Conservation (phyloP, 2,329 filamentous ascomycete genomes). For the Diaporthe nobilis region DNA sequence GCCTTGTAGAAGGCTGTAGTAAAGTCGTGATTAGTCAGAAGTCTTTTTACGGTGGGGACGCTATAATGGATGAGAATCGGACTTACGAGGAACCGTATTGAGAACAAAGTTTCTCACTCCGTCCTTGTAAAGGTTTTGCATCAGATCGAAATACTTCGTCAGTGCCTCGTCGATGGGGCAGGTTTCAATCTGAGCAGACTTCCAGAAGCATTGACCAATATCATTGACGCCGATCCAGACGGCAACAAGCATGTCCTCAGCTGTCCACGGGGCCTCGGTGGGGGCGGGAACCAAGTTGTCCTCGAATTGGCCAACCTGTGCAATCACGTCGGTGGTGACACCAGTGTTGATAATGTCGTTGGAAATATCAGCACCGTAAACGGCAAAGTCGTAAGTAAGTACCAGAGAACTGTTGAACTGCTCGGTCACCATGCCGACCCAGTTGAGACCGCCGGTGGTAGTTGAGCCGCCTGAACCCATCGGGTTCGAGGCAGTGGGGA, state of each 20-base stretch:
- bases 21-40: background rate
- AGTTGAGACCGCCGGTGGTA: slow-evolving; percentile 40
- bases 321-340: slow-evolving; percentile 39
- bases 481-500: slow-evolving; percentile 34
- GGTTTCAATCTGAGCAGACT: slow-evolving; percentile 17
- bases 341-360: slow-evolving; percentile 41
- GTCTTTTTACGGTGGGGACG: background rate
- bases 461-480: slow-evolving; percentile 36
- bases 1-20: slow-evolving; percentile 37
- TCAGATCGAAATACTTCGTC: slow-evolving; percentile 37
- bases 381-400: slow-evolving; percentile 40
- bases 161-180: slow-evolving; percentile 40
- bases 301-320: slow-evolving; percentile 39
- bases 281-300: slow-evolving; percentile 38
- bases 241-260: slow-evolving; percentile 39
- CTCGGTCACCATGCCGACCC: slow-evolving; percentile 40
- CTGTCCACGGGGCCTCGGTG: slow-evolving; percentile 35
- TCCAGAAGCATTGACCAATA: slow-evolving; percentile 41
- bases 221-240: slow-evolving; percentile 42
- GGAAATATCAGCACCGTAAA: slow-evolving; percentile 40
- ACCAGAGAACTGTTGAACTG: slow-evolving; percentile 39
- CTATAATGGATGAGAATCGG: background rate
- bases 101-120: slow-evolving; percentile 41
- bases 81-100: slow-evolving; percentile 38
- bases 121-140: slow-evolving; percentile 40